Evolutionary conservation across 371 early-diverging fungal genomes (phyloP), one percentile per base, ranked within the genome.

Genomic region (Syncephalastrum contaminatum): DNA sequence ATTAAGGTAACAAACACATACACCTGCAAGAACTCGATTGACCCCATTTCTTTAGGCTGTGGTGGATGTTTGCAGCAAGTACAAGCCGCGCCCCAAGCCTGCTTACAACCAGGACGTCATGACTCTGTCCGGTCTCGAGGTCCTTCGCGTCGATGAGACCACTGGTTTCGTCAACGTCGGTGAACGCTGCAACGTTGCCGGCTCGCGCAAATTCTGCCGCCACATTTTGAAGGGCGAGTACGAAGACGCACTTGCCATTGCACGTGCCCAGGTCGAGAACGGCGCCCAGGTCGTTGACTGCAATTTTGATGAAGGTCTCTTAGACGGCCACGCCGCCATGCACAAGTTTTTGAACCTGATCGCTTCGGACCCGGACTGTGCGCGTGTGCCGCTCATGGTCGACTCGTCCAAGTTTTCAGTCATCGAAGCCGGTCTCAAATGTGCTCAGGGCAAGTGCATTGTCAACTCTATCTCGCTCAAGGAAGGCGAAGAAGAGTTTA

Each of bases 331-430:
- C 53, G 89, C 87, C 4, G 94, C 96, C 44, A 96, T 96, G 94
- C 80, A 92, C 21, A 87, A 85, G 59, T 96, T 96, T 67, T 64
- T 94, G 53, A 96, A 96, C 69, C 81, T 93, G 75, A 77, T 95
- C 44, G 86, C 91, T n/a, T 88, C 92, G n/a, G 96, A 96, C 69
- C 96, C 96, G 19, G 96, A 95, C 56, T 90, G 95, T 61, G 83
- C 94, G 44, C 81, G 78, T 56, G 81, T 81, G 7, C 96, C 96
- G 10, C 67, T 96, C 41, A 96, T 96, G 96, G 80, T 96, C 12
- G 96, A 96, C 66, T 95, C 95, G 5, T 94, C 94, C 59, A 95
- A 96, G 65, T 96, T 96, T 81, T 91, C 89, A n/a, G 95, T 96
- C n/a, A 86, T 96, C 44, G 85, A 91, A 61, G 95, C 94, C 1